Conservation (phyloP, 257 asterid species). For the Paulownia fortunei region DNA sequence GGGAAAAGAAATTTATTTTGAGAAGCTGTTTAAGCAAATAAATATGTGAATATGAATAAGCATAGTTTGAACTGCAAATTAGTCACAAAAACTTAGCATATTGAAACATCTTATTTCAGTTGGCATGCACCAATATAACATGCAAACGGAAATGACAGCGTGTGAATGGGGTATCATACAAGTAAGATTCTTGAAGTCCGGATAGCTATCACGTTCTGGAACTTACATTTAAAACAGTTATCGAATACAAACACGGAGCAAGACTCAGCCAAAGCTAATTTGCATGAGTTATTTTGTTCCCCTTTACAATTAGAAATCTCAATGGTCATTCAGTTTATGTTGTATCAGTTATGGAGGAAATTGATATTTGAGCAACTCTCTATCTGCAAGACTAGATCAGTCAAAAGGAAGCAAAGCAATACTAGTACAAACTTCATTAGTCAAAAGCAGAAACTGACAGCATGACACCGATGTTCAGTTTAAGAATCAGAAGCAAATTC, state of each 20-base stretch:
- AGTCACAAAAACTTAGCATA: no score
- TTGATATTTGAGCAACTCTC: neutral
- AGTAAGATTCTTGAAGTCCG: neutral
- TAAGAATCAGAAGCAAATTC: no score
- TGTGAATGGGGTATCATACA: neutral
- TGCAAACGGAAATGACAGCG: neutral
- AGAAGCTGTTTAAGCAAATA: neutral
- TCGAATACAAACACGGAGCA: neutral
- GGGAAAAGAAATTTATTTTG: neutral
- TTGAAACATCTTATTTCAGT: no score
- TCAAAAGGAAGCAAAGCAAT: neutral
- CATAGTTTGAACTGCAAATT: no score
- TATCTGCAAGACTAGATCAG: neutral
- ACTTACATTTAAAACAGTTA: neutral
- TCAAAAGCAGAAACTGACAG: neutral
- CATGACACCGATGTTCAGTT: neutral
- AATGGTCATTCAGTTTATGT: neutral
- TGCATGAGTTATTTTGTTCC: neutral
- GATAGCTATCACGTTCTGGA: neutral
- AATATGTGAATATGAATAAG: neutral
- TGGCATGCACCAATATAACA: neutral
- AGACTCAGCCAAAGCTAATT: neutral
- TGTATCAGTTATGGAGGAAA: neutral
- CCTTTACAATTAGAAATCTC: neutral
- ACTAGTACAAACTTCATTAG: neutral